These are phyloP conservation scores for Geranium rotundifolium DNA, from an alignment of 345 rosid genomes.

Conservation along the genomic window DNA sequence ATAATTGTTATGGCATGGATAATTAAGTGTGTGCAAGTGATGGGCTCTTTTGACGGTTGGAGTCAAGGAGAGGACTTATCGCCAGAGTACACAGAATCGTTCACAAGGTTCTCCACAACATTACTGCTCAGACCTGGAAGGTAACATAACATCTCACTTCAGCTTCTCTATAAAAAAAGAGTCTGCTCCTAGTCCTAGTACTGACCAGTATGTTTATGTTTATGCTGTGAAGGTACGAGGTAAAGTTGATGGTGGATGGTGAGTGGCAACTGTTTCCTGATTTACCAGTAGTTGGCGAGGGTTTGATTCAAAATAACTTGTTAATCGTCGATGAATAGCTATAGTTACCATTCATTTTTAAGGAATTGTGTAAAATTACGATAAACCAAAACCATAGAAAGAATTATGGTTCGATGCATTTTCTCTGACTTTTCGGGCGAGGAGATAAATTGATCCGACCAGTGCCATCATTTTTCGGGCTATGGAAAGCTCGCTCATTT, in stretches of 20 bases:
- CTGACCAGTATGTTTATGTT: background rate
- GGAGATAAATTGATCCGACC: no score
- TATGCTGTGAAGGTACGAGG: constrained; percentile 52
- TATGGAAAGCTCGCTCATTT: no score
- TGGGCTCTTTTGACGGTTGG: constrained; percentile 91
- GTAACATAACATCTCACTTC: constrained; percentile 17
- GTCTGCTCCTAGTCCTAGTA: no score
- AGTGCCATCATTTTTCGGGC: no score
- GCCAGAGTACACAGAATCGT: constrained; percentile 65
- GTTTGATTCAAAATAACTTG: constrained; percentile 56
- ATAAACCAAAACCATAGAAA: no score
- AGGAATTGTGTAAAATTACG: no score
- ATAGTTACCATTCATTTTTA: no score
- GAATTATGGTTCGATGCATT: no score
- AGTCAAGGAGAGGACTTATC: constrained; percentile 77
- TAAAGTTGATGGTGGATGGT: constrained; percentile 88
- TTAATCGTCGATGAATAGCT: constrained; percentile 43
- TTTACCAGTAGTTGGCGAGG: constrained; percentile 66
- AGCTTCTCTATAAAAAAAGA: background rate
- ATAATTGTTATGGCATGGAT: background rate
- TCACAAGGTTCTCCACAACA: constrained; percentile 53
- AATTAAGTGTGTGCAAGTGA: constrained; percentile 69
- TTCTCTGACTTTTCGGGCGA: no score
- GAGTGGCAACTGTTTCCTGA: constrained; percentile 77
- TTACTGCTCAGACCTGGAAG: constrained; percentile 77